A percentile compares a stretch with the other conserved stretches of the same genome.
These are phyloP conservation scores for Chytridiales sp. DNA, from an alignment of 371 early-diverging fungal genomes.

Conservation along the genomic window DNA sequence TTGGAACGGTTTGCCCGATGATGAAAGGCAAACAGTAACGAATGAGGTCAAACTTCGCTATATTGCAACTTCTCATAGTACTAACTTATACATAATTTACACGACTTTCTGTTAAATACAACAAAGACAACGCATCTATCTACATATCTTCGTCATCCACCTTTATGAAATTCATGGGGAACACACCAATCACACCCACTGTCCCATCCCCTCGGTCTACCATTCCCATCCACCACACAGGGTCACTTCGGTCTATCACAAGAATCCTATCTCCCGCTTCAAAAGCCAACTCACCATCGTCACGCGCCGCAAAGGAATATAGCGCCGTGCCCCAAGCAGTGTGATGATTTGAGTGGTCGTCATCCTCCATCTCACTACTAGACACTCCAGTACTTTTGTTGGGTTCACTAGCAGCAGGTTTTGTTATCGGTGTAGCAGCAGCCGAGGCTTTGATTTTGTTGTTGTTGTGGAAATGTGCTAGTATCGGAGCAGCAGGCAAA, in stretches of 20 bases:
- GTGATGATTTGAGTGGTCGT: too few species aligned
- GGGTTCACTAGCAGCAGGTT: too few species aligned
- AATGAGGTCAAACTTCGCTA: neutral
- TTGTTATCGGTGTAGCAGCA: too few species aligned
- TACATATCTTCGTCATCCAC: neutral
- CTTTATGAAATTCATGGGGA: neutral
- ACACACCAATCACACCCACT: neutral
- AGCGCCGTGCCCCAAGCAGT: neutral
- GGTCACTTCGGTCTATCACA: conserved; percentile 1
- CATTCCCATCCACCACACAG: conserved; percentile 10
- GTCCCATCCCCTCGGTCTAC: neutral
- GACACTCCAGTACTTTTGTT: too few species aligned
- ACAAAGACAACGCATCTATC: neutral
- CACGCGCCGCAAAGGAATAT: neutral
- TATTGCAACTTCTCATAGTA: neutral
- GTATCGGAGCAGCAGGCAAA: too few species aligned
- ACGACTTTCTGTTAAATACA: too few species aligned
- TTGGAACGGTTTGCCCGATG: too few species aligned
- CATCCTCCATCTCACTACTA: too few species aligned
- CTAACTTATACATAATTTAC: neutral
- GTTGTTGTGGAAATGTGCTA: too few species aligned
- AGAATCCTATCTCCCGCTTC: neutral
- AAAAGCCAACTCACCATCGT: conserved; percentile 1
- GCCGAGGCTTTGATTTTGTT: too few species aligned
- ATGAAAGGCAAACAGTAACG: neutral